A percentile compares a stretch with the other conserved stretches of the same genome.
These are phyloP conservation scores for Nakaseomyces sp. DNA, from an alignment of 1,139 yeast species.

Conservation along the genomic window DNA sequence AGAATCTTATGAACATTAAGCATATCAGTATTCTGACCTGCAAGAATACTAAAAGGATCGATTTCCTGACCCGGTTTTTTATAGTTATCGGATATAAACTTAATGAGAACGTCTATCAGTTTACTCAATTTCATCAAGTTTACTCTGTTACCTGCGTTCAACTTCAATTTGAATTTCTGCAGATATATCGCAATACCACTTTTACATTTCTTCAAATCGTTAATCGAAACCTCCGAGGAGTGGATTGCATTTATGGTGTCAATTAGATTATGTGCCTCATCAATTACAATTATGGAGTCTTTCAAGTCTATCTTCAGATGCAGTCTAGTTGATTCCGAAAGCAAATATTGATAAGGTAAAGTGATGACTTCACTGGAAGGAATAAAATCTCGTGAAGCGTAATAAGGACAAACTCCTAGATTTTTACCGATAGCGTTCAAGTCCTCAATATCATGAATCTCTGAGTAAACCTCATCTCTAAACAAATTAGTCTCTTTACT, in stretches of 20 bases:
- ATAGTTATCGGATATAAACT: conserved; percentile 36
- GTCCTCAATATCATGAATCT: conserved; percentile 78
- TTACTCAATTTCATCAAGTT: conserved; percentile 57
- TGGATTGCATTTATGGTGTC: conserved; percentile 68
- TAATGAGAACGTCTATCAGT: conserved; percentile 44
- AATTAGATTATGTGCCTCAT: conserved; percentile 85
- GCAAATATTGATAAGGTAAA: conserved; percentile 73
- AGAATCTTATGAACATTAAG: conserved; percentile 65
- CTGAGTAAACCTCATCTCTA: conserved; percentile 51
- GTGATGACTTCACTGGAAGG: conserved; percentile 63
- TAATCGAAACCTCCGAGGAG: conserved; percentile 48
- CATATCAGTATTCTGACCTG: conserved; percentile 54
- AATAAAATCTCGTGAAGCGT: conserved; percentile 54
- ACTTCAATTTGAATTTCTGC: conserved; percentile 48
- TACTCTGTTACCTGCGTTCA: conserved; percentile 69
- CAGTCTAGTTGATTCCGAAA: conserved; percentile 56
- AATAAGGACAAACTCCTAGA: conserved; percentile 70
- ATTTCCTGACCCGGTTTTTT: conserved; percentile 48
- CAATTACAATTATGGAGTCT: conserved; percentile 67
- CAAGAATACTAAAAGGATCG: conserved; percentile 43
- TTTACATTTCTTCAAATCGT: conserved; percentile 37
- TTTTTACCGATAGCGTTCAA: conserved; percentile 51
- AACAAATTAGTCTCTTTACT: conserved; percentile 38
- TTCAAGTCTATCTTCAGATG: conserved; percentile 51
- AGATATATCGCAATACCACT: conserved; percentile 47